Evolutionary conservation across 2,329 filamentous ascomycete genomes (phyloP).

Genomic region (Calonectria pseudoturangicola): DNA sequence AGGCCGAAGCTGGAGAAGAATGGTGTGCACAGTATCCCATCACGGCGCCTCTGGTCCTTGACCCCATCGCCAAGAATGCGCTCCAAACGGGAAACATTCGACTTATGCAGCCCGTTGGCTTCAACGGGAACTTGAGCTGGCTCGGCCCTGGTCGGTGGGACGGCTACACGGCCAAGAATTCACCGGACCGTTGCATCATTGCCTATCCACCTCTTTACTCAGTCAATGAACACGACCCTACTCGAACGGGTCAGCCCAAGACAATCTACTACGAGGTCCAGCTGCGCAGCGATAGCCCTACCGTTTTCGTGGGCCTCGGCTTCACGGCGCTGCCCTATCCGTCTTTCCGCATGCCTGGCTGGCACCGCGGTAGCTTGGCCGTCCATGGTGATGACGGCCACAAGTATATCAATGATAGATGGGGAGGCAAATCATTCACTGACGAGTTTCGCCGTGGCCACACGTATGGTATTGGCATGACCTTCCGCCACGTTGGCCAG

Average conservation of each 20-base stretch:
- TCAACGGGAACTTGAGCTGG: constrained; percentile 67
- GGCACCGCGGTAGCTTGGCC: constrained; percentile 84
- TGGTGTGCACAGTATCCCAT: constrained; percentile 81
- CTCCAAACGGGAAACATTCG: constrained; percentile 72
- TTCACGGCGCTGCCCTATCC: constrained; percentile 86
- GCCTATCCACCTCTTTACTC: constrained; percentile 82
- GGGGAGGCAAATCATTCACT: constrained; percentile 83
- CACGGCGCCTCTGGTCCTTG: constrained; percentile 70
- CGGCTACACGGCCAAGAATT: constrained; percentile 63
- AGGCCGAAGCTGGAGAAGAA: constrained; percentile 77
- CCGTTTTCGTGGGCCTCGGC: constrained; percentile 78
- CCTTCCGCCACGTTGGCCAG: constrained; percentile 65
- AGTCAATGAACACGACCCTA: constrained; percentile 74
- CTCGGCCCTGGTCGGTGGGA: constrained; percentile 72
- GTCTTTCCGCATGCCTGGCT: constrained; percentile 85
- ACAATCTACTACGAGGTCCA: constrained; percentile 85
- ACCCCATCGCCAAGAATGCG: constrained; percentile 66
- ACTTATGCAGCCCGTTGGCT: constrained; percentile 70
- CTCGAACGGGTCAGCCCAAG: constrained; percentile 62
- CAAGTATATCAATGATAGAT: constrained; percentile 84
- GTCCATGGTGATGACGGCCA: constrained; percentile 89
- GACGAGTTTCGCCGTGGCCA: constrained; percentile 78
- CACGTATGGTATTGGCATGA: constrained; percentile 83
- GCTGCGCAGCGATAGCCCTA: constrained; percentile 67
- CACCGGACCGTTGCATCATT: constrained; percentile 78